Conservation (phyloP, 164 flowering plant genomes). For the Akebia trifoliata region DNA sequence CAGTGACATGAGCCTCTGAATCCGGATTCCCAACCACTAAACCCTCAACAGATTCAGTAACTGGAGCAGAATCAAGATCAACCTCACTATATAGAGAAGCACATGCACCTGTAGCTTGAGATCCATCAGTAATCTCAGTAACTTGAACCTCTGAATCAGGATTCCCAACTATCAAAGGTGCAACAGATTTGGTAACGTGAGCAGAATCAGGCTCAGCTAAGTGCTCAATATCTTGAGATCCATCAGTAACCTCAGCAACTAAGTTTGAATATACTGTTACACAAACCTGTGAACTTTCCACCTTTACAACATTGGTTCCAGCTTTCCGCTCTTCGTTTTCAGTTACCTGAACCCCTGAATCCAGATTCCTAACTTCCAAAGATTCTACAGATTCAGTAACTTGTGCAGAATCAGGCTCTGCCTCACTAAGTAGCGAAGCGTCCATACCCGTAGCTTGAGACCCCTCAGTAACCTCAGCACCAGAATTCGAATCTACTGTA, state of each 20-base stretch:
- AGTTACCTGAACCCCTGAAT: not conserved
- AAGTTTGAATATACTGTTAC: not conserved
- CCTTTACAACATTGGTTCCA: not conserved
- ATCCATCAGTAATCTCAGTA: not conserved
- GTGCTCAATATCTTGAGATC: not conserved
- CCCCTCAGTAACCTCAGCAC: not conserved
- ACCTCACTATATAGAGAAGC: not conserved
- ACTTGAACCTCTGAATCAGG: not conserved
- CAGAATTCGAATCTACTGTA: conserved; percentile 3
- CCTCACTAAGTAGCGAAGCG: not conserved
- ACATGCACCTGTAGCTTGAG: not conserved
- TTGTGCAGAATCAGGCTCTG: not conserved
- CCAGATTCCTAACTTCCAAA: not conserved
- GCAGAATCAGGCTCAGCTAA: not conserved
- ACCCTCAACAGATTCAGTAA: not conserved
- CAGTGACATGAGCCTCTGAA: not conserved
- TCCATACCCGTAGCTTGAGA: not conserved
- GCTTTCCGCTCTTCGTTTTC: conserved; percentile 2
- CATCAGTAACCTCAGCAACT: not conserved
- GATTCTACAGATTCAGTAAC: not conserved
- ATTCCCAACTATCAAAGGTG: not conserved
- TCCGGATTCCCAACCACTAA: not conserved
- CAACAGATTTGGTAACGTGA: too few species aligned
- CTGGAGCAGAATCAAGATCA: not conserved
- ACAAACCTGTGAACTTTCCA: not conserved